A percentile compares a stretch with the other conserved stretches of the same genome.
phyloP scores from a whole-genome alignment of 257 asterid species.

The Nicotiana sylvestris region DNA sequence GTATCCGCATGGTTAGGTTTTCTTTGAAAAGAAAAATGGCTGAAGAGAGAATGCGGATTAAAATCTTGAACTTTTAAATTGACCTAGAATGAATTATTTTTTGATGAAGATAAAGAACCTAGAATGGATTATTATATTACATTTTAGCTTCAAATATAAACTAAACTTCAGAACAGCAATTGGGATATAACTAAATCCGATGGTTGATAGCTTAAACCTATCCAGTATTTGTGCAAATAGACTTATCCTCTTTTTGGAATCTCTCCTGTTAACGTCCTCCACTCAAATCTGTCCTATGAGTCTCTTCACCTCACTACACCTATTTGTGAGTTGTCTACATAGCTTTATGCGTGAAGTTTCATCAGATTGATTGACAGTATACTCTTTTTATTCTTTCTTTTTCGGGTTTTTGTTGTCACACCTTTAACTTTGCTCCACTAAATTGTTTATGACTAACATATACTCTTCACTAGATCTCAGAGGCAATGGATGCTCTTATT shows the following conservation, averaged over 20 bases:
- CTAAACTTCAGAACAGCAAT: neutral
- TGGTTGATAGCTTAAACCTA: neutral
- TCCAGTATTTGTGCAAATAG: neutral
- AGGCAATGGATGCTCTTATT: slow-evolving; percentile 58
- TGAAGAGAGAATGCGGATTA: neutral
- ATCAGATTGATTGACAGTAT: neutral
- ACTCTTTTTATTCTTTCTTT: neutral
- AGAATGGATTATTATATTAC: neutral
- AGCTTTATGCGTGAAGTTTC: neutral
- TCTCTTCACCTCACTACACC: neutral
- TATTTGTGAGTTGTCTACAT: neutral
- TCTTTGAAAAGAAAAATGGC: neutral
- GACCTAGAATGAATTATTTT: neutral
- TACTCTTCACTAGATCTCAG: slow-evolving; percentile 66
- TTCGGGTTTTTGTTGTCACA: neutral
- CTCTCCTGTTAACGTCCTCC: neutral
- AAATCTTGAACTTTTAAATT: neutral
- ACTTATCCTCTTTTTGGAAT: neutral
- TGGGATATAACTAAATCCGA: neutral
- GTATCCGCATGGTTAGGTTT: neutral
- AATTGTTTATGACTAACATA: slow-evolving; percentile 20
- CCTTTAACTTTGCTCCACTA: neutral
- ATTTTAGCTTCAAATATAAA: neutral
- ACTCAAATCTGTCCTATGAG: neutral
- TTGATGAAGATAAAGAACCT: too few species aligned